Conservation (phyloP, 495 filamentous ascomycete genomes). For the Immersiella caudata region DNA sequence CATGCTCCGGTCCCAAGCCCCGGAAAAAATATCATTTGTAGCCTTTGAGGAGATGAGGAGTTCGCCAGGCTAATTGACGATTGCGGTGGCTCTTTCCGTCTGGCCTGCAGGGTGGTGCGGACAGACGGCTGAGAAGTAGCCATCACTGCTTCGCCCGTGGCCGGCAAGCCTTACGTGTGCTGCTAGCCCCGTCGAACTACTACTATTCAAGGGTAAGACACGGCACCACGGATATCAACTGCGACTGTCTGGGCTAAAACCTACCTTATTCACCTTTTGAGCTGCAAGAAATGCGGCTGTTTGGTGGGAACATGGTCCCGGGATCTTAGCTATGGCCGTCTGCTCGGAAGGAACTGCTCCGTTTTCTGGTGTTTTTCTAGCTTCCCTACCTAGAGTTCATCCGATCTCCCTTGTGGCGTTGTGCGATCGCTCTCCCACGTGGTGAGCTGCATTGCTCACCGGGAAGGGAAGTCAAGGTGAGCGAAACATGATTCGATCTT, state of each 20-base stretch:
- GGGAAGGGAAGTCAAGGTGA: not conserved
- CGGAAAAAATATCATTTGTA: not conserved
- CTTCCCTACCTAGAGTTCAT: not conserved
- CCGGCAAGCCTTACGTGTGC: not conserved
- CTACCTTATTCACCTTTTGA: too few relatives aligned
- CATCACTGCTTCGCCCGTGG: not conserved
- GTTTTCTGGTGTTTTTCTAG: not conserved
- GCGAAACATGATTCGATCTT: not conserved
- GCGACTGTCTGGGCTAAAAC: too few relatives aligned
- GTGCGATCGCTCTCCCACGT: not conserved
- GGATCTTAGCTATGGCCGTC: not conserved
- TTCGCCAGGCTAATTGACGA: conserved; percentile 12
- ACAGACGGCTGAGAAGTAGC: not conserved
- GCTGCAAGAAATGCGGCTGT: not conserved
- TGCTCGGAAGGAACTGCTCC: conserved; percentile 21
- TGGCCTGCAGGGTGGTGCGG: not conserved
- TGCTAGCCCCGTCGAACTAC: not conserved
- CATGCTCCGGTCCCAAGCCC: not conserved
- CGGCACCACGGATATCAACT: too few relatives aligned
- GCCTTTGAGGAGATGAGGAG: not conserved
- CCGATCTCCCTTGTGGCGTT: not conserved
- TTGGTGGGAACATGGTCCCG: not conserved
- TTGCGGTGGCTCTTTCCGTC: not conserved
- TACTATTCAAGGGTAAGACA: too few relatives aligned
- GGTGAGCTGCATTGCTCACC: conserved; percentile 1